A percentile compares a stretch with the other conserved stretches of the same genome.
Conservation (phyloP, 129 eudicot genomes). For the Tagetes patula region DNA sequence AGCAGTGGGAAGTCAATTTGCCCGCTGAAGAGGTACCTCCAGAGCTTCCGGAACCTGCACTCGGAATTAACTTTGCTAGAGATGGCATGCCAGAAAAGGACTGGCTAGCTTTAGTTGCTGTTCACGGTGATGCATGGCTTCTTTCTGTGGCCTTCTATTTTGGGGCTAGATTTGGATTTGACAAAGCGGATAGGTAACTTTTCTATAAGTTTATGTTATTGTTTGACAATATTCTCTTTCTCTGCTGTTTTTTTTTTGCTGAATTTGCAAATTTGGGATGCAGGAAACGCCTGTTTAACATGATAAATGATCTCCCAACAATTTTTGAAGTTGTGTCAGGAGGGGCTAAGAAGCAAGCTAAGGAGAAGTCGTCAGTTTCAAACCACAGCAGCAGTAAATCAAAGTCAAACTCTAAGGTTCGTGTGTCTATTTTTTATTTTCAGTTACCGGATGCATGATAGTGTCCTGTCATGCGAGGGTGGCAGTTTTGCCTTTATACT, state of each 20-base stretch:
- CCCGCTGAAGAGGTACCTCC: constrained; percentile 73
- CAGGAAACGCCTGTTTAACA: constrained; percentile 51
- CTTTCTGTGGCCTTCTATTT: constrained; percentile 62
- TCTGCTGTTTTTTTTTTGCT: not conserved
- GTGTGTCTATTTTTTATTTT: not conserved
- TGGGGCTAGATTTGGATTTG: constrained; percentile 67
- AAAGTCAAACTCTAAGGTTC: constrained; percentile 52
- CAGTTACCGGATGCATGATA: not conserved
- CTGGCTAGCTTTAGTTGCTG: constrained; percentile 70
- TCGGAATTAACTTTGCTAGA: constrained; percentile 66
- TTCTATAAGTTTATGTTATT: not conserved
- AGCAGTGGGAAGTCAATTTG: constrained; percentile 64
- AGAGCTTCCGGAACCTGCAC: constrained; percentile 74
- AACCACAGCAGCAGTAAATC: constrained; percentile 66
- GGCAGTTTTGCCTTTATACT: not conserved
- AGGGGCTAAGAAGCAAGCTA: constrained; percentile 53
- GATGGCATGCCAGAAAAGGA: constrained; percentile 75
- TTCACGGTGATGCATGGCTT: constrained; percentile 76
- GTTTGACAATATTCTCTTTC: not conserved
- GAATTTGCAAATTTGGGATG: not conserved
- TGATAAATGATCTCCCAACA: constrained; percentile 63
- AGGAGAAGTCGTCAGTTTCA: constrained; percentile 56
- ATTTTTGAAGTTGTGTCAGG: constrained; percentile 60
- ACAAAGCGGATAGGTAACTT: constrained; percentile 60
- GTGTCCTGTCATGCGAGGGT: not conserved